These are phyloP conservation scores for Endocladia muricata DNA, from an alignment of 31 red algal species.

Conservation along the genomic window DNA sequence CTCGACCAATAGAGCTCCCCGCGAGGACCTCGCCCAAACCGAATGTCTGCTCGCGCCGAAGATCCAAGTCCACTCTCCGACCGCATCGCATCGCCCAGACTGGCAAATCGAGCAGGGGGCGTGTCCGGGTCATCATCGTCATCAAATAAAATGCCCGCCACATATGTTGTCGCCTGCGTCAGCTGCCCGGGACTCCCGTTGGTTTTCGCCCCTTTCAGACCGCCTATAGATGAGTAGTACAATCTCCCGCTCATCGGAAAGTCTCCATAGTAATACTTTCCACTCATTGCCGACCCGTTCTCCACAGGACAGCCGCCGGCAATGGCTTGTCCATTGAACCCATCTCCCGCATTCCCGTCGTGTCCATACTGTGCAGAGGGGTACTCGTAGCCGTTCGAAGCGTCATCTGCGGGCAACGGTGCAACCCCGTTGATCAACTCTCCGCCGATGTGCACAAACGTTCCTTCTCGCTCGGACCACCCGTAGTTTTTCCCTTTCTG, in stretches of 20 bases:
- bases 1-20: constrained; percentile 37
- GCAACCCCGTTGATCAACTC: constrained; percentile 33
- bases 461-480: constrained; percentile 63
- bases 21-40: constrained; percentile 9
- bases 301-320: constrained; percentile 74
- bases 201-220: constrained; percentile 25
- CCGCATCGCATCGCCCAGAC: constrained; percentile 29
- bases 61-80: not conserved
- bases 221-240: constrained; percentile 24
- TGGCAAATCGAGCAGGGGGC: constrained; percentile 26
- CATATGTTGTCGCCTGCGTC: constrained; percentile 39
- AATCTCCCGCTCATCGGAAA: constrained; percentile 55
- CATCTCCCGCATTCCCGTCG: constrained; percentile 22
- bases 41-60: not conserved
- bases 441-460: constrained; percentile 41
- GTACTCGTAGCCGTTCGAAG: constrained; percentile 20
- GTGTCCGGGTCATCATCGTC: not conserved
- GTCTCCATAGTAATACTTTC: constrained; percentile 54
- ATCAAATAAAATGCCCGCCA: constrained; percentile 33
- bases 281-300: constrained; percentile 55
- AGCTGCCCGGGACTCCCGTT: constrained; percentile 13
- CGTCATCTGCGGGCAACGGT: constrained; percentile 51
- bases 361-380: constrained; percentile 62
- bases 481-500: constrained; percentile 47
- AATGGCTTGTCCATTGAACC: constrained; percentile 51